Evolutionary conservation across 2,329 filamentous ascomycete genomes (phyloP).

Genomic region (Leptographium radiaticola): DNA sequence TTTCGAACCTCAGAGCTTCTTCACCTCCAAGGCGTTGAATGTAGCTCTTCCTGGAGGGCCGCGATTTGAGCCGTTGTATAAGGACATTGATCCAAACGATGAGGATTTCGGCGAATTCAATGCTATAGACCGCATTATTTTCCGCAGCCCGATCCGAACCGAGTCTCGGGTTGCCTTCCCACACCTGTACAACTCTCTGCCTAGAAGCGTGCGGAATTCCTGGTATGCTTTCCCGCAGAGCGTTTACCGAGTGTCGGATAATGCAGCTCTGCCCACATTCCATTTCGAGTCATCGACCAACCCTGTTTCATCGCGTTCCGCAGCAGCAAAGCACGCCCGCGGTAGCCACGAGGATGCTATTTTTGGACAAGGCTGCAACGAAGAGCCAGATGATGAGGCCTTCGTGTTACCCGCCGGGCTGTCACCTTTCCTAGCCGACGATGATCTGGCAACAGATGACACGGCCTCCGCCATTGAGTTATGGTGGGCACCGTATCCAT

Average conservation of each 20-base stretch:
- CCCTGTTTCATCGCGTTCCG: constrained; percentile 87
- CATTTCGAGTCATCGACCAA: constrained; percentile 98
- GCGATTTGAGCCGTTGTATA: constrained; percentile 92
- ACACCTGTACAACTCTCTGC: constrained; percentile 91
- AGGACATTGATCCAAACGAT: constrained; percentile 96
- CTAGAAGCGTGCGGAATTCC: constrained; percentile 80
- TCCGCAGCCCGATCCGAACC: constrained; percentile 85
- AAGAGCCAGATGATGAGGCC: constrained; percentile 62
- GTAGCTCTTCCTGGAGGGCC: constrained; percentile 96
- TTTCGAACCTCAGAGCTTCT: constrained; percentile 88
- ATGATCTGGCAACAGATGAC: constrained; percentile 78
- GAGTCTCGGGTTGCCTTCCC: constrained; percentile 93
- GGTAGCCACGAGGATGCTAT: constrained; percentile 87
- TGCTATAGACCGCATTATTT: constrained; percentile 97
- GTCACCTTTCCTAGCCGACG: constrained; percentile 80
- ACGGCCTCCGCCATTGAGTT: constrained; percentile 84
- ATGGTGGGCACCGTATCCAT: constrained; percentile 98
- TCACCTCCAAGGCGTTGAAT: constrained; percentile 93
- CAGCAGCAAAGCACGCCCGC: constrained; percentile 87
- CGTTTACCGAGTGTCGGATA: constrained; percentile 79
- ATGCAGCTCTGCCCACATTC: constrained; percentile 82
- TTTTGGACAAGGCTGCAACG: constrained; percentile 68
- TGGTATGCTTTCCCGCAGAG: constrained; percentile 92
- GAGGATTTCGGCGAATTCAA: constrained; percentile 99
- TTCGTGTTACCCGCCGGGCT: constrained; percentile 71